Base-by-base conservation (phyloP, 2,329 filamentous ascomycete genomes). In the Lasiodiplodia theobromae region DNA sequence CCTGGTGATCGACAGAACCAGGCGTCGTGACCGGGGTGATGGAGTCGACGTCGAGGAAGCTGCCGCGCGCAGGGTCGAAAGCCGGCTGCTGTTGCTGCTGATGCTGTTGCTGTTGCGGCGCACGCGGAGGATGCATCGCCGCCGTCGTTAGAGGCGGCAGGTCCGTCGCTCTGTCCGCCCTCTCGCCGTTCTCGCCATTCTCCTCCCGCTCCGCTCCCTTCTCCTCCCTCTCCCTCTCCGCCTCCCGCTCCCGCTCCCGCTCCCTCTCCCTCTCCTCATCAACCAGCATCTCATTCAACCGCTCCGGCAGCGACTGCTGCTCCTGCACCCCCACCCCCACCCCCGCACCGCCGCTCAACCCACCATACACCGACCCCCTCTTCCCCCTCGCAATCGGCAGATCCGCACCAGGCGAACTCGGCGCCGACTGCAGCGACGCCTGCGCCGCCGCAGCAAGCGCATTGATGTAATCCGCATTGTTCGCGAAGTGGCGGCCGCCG, bases 391-490 rank as follows among this genome's bases (percentile, higher is more conserved):
- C 34, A 23, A 68, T 68, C 3, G 66, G 66, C 44, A 68, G 37
- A 34, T 68, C 66, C 6, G 25, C 66, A 1, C 66, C 66, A 0
- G 66, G 66, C 1, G 34, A 28, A 16, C 44, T 53, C 1, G 66
- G 66, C 31, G 66, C 49, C 34, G 54, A 58, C 10, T 68, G 54
- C 25, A 68, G 47, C 16, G 54, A 62, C 5, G 54, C 66, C 37
- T 68, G 66, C 18, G 66, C 56, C 16, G 66, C 66, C 18, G 66
- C 66, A 10, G 66, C 66, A 16, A 68, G 56, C 18, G 66, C 66
- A n/a, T 57, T 47, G 31, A 68, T 23, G 56, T 57, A 49, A 3
- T 57, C 57, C 8, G 66, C 44, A n/a, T 38, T 66, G 53, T 14
- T 44, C 21, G 21, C 28, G 65, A 47, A 49, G 25, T 18, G 58